phyloP scores from a whole-genome alignment of 2,329 filamentous ascomycete genomes.

The Sporothrix mexicana region DNA sequence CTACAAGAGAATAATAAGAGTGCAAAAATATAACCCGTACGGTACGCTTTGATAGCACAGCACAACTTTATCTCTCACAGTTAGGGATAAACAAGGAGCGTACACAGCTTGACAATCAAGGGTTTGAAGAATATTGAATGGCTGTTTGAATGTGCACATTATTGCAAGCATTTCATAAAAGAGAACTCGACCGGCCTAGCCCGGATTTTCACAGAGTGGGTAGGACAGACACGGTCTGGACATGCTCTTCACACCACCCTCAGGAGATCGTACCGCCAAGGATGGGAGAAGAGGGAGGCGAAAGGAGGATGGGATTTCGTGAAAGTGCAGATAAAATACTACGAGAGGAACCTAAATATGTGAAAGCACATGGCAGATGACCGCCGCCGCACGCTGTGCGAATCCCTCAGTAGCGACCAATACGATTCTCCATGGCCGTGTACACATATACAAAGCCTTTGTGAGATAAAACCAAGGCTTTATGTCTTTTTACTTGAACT shows the following conservation, averaged over 20 bases:
- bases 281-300: no score
- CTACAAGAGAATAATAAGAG: neutral
- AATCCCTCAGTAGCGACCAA: neutral
- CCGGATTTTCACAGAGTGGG: neutral
- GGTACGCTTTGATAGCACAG: neutral
- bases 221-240: slow-evolving; percentile 13
- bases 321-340: no score
- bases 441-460: neutral
- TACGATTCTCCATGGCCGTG: neutral
- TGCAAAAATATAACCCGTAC: neutral
- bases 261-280: neutral
- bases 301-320: no score
- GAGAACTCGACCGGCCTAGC: no score
- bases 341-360: no score
- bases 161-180: neutral
- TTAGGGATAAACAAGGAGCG: neutral
- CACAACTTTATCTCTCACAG: neutral
- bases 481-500: no score
- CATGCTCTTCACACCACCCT: neutral
- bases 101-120: neutral
- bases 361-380: slow-evolving; percentile 2
- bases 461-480: no score
- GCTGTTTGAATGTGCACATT: no score
- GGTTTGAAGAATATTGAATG: no score
- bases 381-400: neutral